Evolutionary conservation across 257 asterid genomes (phyloP), one percentile per base, ranked within the genome.

Genomic region (Solanum gracilifrons): DNA sequence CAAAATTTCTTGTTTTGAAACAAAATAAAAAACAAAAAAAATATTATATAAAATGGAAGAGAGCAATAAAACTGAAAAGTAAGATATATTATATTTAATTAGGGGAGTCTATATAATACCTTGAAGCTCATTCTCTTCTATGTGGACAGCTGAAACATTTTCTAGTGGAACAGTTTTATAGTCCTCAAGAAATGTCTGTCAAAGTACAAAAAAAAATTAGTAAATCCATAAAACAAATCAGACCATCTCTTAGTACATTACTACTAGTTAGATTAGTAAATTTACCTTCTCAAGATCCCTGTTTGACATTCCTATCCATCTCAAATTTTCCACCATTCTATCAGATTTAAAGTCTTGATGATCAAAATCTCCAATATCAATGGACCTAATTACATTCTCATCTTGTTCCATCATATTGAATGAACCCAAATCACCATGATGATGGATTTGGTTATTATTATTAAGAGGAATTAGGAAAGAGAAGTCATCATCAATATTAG

Each of bases 261-360:
- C n/a, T n/a, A n/a, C 58, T 48, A 6, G 64, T 55, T 29, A 80
- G n/a, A 46, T 9, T 43, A 23, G n/a, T n/a, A 5, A 48, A 73
- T 15, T 46, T 13, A 91, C 93, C 91, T 91, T 89, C 77, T 91
- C 92, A n/a, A 91, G 88, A 76, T 91, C 92, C 48, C 89, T 86
- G 89, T 90, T 91, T 3, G 92, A 88, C 93, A 91, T 91, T 83
- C 92, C 93, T 2, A 91, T 91, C 92, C 93, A 90, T 89, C 93
- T 88, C 89, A 91, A 82, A 33, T 91, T 95, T 90, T 95, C 98
- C 29, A 90, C 93, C 93, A 90, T 88, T 87, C 95, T 91, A 66
- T 92, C 94, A 66, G 92, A 58, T 86, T 90, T 89, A 36, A 92
- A 90, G 10, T 85, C 89, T 3, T 82, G 89, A 13, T 91, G 92